These are phyloP conservation scores for Dianthus caryophyllus DNA, from an alignment of 148 eudicot genomes.

Conservation along the genomic window DNA sequence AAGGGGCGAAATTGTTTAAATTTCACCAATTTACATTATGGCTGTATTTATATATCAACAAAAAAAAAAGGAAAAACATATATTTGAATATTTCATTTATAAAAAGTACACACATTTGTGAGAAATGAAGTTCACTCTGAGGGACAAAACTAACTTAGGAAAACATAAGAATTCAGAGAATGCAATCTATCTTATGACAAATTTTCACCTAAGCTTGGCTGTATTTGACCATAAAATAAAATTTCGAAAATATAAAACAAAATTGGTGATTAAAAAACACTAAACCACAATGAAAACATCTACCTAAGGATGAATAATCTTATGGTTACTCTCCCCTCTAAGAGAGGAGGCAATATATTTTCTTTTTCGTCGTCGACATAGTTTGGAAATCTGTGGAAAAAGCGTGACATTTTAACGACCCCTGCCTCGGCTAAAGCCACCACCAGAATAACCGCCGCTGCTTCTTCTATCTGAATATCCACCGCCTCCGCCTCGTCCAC, in stretches of 20 bases:
- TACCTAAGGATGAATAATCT: not conserved
- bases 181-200: not conserved
- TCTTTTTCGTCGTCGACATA: slow-evolving; percentile 24
- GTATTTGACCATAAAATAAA: not conserved
- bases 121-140: not conserved
- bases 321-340: not conserved
- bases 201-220: not conserved
- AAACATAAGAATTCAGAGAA: not conserved
- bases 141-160: not conserved
- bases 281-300: not conserved
- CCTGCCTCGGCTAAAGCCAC: slow-evolving; percentile 39
- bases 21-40: too few species aligned
- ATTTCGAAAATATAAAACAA: not conserved
- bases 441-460: slow-evolving; percentile 20
- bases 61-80: too few species aligned
- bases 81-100: not conserved
- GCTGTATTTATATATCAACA: too few species aligned
- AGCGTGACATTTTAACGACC: slow-evolving; percentile 21
- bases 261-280: not conserved
- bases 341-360: not conserved
- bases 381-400: too few species aligned
- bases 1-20: too few species aligned
- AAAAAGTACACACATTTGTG: not conserved
- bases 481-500: slow-evolving; percentile 42
- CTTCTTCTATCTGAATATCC: slow-evolving; percentile 30